Evolutionary conservation across 2,329 filamentous ascomycete species (phyloP).

Genomic region (Scortechinia acanthostroma): DNA sequence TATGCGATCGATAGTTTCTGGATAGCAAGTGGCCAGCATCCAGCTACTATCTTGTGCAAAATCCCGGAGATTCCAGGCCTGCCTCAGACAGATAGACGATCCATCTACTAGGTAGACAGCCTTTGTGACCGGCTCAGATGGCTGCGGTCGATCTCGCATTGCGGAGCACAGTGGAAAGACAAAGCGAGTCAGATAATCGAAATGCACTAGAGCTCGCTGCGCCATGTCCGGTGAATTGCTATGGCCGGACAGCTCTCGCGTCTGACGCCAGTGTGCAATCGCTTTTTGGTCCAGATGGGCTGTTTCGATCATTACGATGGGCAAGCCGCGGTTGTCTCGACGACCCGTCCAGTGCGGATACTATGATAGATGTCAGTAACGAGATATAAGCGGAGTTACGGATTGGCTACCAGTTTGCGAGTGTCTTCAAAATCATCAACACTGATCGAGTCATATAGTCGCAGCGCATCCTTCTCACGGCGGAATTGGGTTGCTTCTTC

Average conservation of each 20-base stretch:
- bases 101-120: constrained; percentile 12
- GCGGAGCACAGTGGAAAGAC: constrained; percentile 9
- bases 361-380: constrained; percentile 3
- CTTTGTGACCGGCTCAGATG: constrained; percentile 6
- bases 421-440: neutral
- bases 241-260: neutral
- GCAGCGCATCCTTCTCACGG: neutral
- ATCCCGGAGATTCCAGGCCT: constrained; percentile 10
- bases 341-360: constrained; percentile 16
- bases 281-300: constrained; percentile 6
- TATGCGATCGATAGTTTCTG: constrained; percentile 12
- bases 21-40: constrained; percentile 15
- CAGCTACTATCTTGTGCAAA: constrained; percentile 12
- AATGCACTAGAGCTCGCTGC: neutral
- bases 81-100: constrained; percentile 9
- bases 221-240: neutral
- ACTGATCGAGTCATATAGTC: neutral
- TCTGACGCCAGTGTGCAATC: constrained; percentile 9
- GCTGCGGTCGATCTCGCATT: constrained; percentile 6
- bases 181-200: neutral
- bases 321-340: constrained; percentile 10
- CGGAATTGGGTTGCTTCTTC: neutral
- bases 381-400: neutral
- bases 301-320: constrained; percentile 11
- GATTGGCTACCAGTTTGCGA: neutral